Evolutionary conservation across 306 rosid genomes (phyloP).

Genomic region (Acacia melanoxylon): DNA sequence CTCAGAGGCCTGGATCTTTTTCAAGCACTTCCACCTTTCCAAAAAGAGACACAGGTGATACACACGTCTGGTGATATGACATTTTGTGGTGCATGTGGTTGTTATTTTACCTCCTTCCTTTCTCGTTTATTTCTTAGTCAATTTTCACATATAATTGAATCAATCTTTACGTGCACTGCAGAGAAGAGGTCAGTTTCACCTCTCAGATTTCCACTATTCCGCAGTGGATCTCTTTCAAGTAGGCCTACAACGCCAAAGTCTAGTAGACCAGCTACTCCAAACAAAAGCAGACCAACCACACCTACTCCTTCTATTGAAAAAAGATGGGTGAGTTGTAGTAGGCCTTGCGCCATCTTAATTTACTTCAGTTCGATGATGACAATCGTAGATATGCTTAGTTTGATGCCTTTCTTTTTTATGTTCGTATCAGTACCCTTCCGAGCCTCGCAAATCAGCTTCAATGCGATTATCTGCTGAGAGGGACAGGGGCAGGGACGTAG

Average conservation of each 20-base stretch:
- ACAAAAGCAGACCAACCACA: constrained; percentile 67
- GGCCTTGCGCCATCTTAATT: neutral
- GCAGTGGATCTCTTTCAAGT: constrained; percentile 76
- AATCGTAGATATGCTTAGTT: neutral
- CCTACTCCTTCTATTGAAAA: constrained; percentile 58
- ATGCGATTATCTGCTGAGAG: constrained; percentile 69
- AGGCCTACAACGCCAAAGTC: constrained; percentile 58
- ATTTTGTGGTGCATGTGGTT: neutral
- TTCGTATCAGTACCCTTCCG: constrained; percentile 60
- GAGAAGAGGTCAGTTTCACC: constrained; percentile 80
- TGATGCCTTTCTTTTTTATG: neutral
- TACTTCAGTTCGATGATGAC: neutral
- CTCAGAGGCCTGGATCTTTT: constrained; percentile 49
- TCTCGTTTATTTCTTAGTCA: neutral
- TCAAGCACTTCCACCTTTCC: constrained; percentile 65
- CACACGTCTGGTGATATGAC: neutral
- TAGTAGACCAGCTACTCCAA: constrained; percentile 63
- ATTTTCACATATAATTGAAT: constrained; percentile 9
- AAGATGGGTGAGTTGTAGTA: constrained; percentile 57
- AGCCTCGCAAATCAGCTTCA: constrained; percentile 80
- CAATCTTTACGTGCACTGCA: constrained; percentile 32
- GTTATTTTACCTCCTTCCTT: neutral
- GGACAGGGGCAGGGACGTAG: constrained; percentile 35
- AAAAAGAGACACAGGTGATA: constrained; percentile 58
- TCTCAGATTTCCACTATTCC: constrained; percentile 73